A percentile compares a stretch with the other conserved stretches of the same genome.
Conservation (phyloP, 2,329 filamentous ascomycete species). For the Aspergillus sp. region DNA sequence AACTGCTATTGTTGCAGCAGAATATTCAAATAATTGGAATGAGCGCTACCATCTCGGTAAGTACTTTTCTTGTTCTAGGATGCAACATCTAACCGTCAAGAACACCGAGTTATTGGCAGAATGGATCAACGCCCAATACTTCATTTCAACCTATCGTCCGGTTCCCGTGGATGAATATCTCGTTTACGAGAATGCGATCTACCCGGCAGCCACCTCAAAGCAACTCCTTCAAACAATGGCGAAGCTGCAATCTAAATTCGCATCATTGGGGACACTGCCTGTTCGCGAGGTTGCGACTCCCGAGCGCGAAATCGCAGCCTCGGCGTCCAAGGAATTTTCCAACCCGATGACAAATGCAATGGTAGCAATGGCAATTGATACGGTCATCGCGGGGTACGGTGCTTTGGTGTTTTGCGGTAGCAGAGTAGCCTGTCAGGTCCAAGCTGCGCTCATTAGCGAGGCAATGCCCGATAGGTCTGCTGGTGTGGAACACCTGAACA, state of each 20-base stretch:
- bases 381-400: constrained; percentile 66
- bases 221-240: constrained; percentile 59
- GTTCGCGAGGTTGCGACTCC: constrained; percentile 36
- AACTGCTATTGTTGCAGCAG: constrained; percentile 67
- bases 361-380: constrained; percentile 68
- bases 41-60: constrained; percentile 73
- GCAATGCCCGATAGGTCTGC: constrained; percentile 58
- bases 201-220: constrained; percentile 60
- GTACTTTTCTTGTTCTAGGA: constrained; percentile 18
- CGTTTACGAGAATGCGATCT: constrained; percentile 69
- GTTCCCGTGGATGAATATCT: constrained; percentile 75
- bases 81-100: constrained; percentile 40
- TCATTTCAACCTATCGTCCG: constrained; percentile 70
- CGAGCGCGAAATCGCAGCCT: constrained; percentile 53
- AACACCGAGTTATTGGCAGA: constrained; percentile 68
- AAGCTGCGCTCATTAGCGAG: constrained; percentile 67
- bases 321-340: constrained; percentile 60
- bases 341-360: constrained; percentile 69
- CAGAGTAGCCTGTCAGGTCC: constrained; percentile 64
- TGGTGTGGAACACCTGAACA: constrained; percentile 52
- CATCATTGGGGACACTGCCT: constrained; percentile 25
- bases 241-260: constrained; percentile 40
- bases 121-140: constrained; percentile 71
- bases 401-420: constrained; percentile 73
- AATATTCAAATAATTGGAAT: constrained; percentile 72